phyloP scores from a whole-genome alignment of 2,329 filamentous ascomycete species.

The Sarocladiaceae sp. region DNA sequence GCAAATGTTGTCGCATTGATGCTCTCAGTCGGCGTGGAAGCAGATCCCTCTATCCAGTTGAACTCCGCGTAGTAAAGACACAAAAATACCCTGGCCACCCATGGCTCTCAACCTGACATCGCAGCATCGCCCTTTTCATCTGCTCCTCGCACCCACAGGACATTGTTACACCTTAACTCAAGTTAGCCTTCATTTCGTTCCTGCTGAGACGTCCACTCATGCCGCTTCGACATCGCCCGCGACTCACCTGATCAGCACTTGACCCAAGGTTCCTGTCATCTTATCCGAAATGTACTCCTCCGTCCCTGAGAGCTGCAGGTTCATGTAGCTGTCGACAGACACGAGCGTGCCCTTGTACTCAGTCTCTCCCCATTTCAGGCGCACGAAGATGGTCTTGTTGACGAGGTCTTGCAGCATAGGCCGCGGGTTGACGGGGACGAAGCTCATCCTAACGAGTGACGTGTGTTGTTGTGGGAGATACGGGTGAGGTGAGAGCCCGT shows the following conservation, averaged over 20 bases:
- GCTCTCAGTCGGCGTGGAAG: conserved; percentile 2
- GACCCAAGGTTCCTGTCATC: conserved; percentile 77
- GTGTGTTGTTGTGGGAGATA: not conserved
- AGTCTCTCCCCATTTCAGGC: conserved; percentile 96
- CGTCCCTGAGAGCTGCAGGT: conserved; percentile 85
- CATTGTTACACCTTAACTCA: conserved; percentile 77
- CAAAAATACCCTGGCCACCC: not conserved
- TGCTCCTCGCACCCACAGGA: conserved; percentile 78
- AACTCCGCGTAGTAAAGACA: conserved; percentile 7
- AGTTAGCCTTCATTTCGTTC: conserved; percentile 13
- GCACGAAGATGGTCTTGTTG: conserved; percentile 84
- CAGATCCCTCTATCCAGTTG: conserved; percentile 9
- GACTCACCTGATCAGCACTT: conserved; percentile 82
- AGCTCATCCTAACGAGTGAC: conserved; percentile 36
- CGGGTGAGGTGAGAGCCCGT: not conserved
- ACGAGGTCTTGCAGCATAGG: conserved; percentile 93
- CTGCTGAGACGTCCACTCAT: no score
- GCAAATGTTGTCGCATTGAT: conserved; percentile 9
- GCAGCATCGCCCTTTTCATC: conserved; percentile 50
- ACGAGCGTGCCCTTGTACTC: conserved; percentile 95
- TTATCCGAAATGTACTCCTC: conserved; percentile 91
- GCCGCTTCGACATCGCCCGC: not conserved
- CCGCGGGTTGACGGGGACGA: conserved; percentile 93
- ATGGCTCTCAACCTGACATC: conserved; percentile 46
- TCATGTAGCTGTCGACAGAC: conserved; percentile 98